Percentiles rank a stretch among this genome's conserved stretches.
phyloP scores from a whole-genome alignment of 257 asterid species.

The Nicotiana sylvestris region DNA sequence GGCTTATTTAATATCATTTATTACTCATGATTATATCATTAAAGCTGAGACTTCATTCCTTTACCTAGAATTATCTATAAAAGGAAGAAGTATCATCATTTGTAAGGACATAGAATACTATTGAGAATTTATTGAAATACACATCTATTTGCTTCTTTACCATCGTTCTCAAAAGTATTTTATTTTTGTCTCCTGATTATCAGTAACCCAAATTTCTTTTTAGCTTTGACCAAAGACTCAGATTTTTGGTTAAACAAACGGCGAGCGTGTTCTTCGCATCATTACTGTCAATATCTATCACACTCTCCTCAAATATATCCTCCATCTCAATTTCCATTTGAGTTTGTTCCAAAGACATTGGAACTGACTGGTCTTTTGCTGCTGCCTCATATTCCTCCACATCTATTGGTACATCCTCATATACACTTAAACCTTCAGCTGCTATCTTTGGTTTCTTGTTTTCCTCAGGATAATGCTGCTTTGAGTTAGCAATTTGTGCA shows the following conservation, averaged over 20 bases:
- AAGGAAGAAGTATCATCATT: too few relatives aligned
- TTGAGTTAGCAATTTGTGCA: constrained; percentile 59
- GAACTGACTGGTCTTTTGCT: constrained; percentile 53
- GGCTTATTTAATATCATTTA: too few relatives aligned
- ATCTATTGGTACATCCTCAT: constrained; percentile 50
- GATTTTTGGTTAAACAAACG: constrained; percentile 4
- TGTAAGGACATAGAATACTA: too few relatives aligned
- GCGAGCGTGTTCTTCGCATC: constrained; percentile 70
- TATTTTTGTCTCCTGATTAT: too few relatives aligned
- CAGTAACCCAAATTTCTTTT: too few relatives aligned
- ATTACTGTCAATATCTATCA: constrained; percentile 56
- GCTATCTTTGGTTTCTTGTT: constrained; percentile 32
- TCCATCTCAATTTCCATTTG: constrained; percentile 87
- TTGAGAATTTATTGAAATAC: too few relatives aligned
- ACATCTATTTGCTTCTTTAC: too few relatives aligned
- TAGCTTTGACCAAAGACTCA: too few relatives aligned
- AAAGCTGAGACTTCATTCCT: too few relatives aligned
- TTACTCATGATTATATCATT: too few relatives aligned
- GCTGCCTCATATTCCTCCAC: constrained; percentile 37
- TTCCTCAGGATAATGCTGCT: constrained; percentile 39
- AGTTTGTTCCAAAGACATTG: constrained; percentile 69
- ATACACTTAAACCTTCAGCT: constrained; percentile 20
- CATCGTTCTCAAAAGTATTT: too few relatives aligned
- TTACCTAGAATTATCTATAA: too few relatives aligned
- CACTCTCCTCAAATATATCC: constrained; percentile 69